Base-by-base conservation (phyloP, 768 basidiomycete species). In the Serendipita indica region DNA sequence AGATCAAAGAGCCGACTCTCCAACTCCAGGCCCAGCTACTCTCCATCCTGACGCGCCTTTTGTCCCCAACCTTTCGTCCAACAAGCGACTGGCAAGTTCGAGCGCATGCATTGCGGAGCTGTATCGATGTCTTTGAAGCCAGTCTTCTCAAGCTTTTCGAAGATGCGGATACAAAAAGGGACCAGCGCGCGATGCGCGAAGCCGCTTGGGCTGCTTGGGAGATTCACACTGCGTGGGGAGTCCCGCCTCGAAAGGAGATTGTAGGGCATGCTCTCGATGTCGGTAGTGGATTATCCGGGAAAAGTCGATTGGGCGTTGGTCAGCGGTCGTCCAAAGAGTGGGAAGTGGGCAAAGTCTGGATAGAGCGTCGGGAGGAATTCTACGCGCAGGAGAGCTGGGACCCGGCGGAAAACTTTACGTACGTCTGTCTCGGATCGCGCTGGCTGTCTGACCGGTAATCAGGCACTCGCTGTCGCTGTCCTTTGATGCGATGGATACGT, bases 321-420 rank as follows among this genome's bases (percentile, higher is more conserved):
- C 46, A 58, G 64, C 61, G 10, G 69, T 65, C 33, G 74, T 69
- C 10, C 65, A 60, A 58, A 61, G 86, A 89, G 60, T 93, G 89
- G 89, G 93, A 94, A 70, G 82, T 96, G 75, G 89, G 89, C 0
- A 84, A 89, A 63, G 84, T 93, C 16, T 99, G 94, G 89, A 83
- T 88, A 1, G 93, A 99, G 71, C 93, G 94, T 73, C 74, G 86
- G 43, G 92, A 94, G 68, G 82, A 97, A 20, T 91, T 98, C 64
- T 97, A 94, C 69, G 85, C 91, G 62, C 79, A 80, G 60, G 81
- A 78, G 4, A 76, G 78, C 49, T 92, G 89, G 84, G 78, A 86
- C 62, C 79, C 92, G 0, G 67, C 86, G 58, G 82, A 84, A 61
- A 99, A 98, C 70, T 79, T 86, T 67, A 83, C 81, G 81, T 83